These are phyloP conservation scores for Entoloma clypeatum DNA, from an alignment of 1,284 basidiomycete species.

Conservation along the genomic window DNA sequence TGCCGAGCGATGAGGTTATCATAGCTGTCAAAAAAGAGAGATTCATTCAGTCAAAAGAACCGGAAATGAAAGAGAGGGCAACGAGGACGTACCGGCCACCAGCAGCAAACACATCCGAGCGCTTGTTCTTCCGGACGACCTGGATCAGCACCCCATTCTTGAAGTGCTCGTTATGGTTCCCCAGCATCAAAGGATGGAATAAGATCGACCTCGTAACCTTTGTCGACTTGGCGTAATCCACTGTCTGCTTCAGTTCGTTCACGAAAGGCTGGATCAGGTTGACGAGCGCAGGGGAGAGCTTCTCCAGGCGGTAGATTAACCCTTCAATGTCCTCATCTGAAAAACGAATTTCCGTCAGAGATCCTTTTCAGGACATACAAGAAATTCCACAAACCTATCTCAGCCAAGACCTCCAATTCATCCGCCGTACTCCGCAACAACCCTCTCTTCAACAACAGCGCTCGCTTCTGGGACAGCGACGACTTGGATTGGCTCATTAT, in stretches of 20 bases:
- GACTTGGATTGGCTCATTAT: slow-evolving; percentile 63
- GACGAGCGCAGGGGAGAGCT: slow-evolving; percentile 50
- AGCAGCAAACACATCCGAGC: slow-evolving; percentile 70
- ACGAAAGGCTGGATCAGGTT: slow-evolving; percentile 45
- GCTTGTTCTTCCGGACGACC: slow-evolving; percentile 64
- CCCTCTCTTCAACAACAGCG: slow-evolving; percentile 62
- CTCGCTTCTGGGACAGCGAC: slow-evolving; percentile 62
- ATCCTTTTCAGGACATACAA: neutral
- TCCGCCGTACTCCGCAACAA: slow-evolving; percentile 59
- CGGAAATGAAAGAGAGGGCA: neutral
- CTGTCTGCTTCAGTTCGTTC: slow-evolving; percentile 60
- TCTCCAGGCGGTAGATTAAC: slow-evolving; percentile 56
- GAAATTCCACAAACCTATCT: slow-evolving; percentile 44
- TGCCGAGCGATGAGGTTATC: slow-evolving; percentile 68
- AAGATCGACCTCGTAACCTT: slow-evolving; percentile 61
- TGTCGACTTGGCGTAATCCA: slow-evolving; percentile 58
- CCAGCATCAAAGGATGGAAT: slow-evolving; percentile 73
- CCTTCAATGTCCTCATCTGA: slow-evolving; percentile 61
- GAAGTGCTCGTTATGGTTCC: slow-evolving; percentile 59
- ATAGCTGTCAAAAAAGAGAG: slow-evolving; percentile 48
- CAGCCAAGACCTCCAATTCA: slow-evolving; percentile 65
- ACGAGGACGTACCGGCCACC: slow-evolving; percentile 63
- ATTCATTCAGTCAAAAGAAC: neutral
- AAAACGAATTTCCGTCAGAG: slow-evolving; percentile 10
- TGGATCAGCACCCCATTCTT: slow-evolving; percentile 75